Evolutionary conservation across 2,329 filamentous ascomycete species (phyloP), one percentile per base, ranked within the genome.

Genomic region (Aureobasidium sp.): DNA sequence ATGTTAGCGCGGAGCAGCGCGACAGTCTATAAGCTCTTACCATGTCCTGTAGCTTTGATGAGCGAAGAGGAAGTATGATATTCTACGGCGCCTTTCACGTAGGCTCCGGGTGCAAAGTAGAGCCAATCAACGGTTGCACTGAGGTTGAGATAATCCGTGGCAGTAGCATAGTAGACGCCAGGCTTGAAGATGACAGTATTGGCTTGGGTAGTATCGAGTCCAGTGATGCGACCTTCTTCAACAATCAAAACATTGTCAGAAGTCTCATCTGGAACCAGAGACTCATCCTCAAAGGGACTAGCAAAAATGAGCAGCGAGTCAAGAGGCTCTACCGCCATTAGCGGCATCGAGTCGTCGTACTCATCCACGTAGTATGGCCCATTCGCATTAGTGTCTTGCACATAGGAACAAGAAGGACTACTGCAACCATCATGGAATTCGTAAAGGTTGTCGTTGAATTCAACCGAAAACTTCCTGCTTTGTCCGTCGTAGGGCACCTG

Each of bases 51-150:
- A 15, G 44, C 32, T 39, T 27, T 32, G 42, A 58, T 48, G 1
- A 48, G 29, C 5, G 41, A 10, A 13, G 55, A 46, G 4, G 10
- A 36, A 2, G 41, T 48, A 32, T 36, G 41, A 20, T 26, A 58
- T n/a, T 58, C 55, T 7, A 58, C 55, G 20, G 55, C 55, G 17
- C 41, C 55, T 34, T 58, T 58, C 3, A 58, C 41, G 15, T 58
- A 58, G 10, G 55, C 41, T 23, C 55, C 55, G 10, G 55, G 55
- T n/a, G 55, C 55, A 48, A 58, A 58, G 20, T 58, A 58, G 13
- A 58, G 39, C 55, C 55, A 58, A 20, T 48, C 34, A 3, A 58
- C 42, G 34, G 29, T 47, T 20, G 41, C n/a, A 37, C 55, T 58
- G 41, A 58, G 55, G 15, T 47, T 46, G 5, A 58, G 4, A 9